Conservation (phyloP, 257 asterid genomes). For the Rubia yunnanensis region DNA sequence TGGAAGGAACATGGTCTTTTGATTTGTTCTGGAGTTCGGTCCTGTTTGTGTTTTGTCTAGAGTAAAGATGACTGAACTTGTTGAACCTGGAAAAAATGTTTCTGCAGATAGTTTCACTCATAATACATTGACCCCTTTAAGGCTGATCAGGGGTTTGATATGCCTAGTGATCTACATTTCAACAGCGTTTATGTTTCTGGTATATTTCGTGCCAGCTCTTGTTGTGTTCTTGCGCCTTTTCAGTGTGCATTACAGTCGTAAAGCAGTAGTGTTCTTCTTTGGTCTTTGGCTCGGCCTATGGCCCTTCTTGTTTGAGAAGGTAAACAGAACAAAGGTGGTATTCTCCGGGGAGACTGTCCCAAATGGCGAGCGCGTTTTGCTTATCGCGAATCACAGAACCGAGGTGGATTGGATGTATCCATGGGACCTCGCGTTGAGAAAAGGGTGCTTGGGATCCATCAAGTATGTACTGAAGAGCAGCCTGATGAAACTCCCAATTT, state of each 20-base stretch:
- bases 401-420: slow-evolving; percentile 97
- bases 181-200: slow-evolving; percentile 62
- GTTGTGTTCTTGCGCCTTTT: slow-evolving; percentile 45
- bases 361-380: slow-evolving; percentile 50
- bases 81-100: slow-evolving; percentile 7
- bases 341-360: slow-evolving; percentile 79
- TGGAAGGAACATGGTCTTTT: slow-evolving; percentile 6
- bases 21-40: background rate
- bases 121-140: slow-evolving; percentile 37
- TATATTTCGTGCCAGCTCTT: slow-evolving; percentile 35
- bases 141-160: slow-evolving; percentile 48
- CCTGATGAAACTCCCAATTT: slow-evolving; percentile 75
- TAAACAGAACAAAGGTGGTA: slow-evolving; percentile 65
- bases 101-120: slow-evolving; percentile 22
- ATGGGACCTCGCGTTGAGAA: slow-evolving; percentile 87
- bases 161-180: slow-evolving; percentile 44
- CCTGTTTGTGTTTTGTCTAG: background rate
- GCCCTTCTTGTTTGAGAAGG: slow-evolving; percentile 84
- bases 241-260: slow-evolving; percentile 59
- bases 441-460: slow-evolving; percentile 61
- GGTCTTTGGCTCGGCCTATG: slow-evolving; percentile 87
- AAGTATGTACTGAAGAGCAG: slow-evolving; percentile 78
- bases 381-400: slow-evolving; percentile 81
- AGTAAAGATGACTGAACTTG: slow-evolving; percentile 4
- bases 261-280: slow-evolving; percentile 37